phyloP scores from a whole-genome alignment of 169 alveolate genomes.

The Cryptosporidium meleagridis region DNA sequence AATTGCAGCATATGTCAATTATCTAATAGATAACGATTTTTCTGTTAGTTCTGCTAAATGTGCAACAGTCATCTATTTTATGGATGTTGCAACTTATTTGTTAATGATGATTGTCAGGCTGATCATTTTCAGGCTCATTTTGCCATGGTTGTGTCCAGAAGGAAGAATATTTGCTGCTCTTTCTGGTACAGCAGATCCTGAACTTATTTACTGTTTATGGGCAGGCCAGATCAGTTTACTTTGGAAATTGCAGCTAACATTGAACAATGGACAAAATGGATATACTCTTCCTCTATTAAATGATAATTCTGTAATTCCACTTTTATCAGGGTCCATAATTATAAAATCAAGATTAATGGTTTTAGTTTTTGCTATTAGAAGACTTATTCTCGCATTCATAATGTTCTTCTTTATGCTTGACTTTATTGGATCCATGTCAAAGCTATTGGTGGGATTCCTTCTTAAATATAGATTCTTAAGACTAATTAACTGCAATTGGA shows the following conservation, averaged over 20 bases:
- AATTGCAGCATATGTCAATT: slow-evolving; percentile 18
- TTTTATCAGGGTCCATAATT: background rate
- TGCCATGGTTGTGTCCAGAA: slow-evolving; percentile 74
- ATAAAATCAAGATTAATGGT: slow-evolving; percentile 48
- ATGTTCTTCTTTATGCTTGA: slow-evolving; percentile 69
- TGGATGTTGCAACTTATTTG: slow-evolving; percentile 55
- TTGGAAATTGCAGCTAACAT: slow-evolving; percentile 47
- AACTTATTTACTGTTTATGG: slow-evolving; percentile 48
- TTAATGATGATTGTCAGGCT: slow-evolving; percentile 39
- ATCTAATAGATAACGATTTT: slow-evolving; percentile 3
- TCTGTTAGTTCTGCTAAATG: slow-evolving; percentile 19
- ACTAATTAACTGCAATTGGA: slow-evolving; percentile 69
- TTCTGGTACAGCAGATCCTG: slow-evolving; percentile 75
- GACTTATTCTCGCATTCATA: slow-evolving; percentile 54
- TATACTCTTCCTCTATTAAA: slow-evolving; percentile 10
- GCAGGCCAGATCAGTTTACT: slow-evolving; percentile 52
- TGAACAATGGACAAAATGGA: slow-evolving; percentile 3
- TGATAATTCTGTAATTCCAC: background rate
- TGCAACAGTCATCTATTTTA: slow-evolving; percentile 20
- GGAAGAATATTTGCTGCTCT: slow-evolving; percentile 74
- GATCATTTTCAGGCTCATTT: slow-evolving; percentile 26
- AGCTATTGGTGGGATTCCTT: slow-evolving; percentile 32
- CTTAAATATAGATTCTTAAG: slow-evolving; percentile 56
- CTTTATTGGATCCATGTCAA: slow-evolving; percentile 69
- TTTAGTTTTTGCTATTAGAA: slow-evolving; percentile 54